Conservation (phyloP, 2,329 filamentous ascomycete species). For the Aspergillus thermomutatus region DNA sequence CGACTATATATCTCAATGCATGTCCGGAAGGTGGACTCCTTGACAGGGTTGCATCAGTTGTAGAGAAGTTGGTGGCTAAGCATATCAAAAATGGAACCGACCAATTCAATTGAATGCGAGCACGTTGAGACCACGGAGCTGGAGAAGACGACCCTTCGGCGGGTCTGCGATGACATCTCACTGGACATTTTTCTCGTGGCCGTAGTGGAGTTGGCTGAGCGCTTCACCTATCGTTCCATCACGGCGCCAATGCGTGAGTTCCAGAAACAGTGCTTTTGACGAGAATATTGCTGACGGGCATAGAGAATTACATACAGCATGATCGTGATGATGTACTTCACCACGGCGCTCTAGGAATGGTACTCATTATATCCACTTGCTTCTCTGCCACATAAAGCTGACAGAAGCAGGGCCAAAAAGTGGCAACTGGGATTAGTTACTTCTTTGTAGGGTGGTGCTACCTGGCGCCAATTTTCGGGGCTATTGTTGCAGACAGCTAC, state of each 20-base stretch:
- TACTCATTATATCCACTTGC: background rate
- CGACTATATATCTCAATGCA: background rate
- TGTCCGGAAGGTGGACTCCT: background rate
- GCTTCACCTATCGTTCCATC: slow-evolving; percentile 2
- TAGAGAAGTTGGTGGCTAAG: no score
- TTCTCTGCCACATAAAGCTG: background rate
- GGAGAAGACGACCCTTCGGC: background rate
- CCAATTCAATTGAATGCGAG: background rate
- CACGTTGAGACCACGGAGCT: background rate
- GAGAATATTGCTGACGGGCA: background rate
- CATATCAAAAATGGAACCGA: background rate
- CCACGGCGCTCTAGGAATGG: background rate
- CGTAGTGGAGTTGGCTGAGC: slow-evolving; percentile 1
- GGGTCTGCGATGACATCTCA: slow-evolving; percentile 3
- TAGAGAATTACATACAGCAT: slow-evolving; percentile 1
- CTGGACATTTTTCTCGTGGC: slow-evolving; percentile 4
- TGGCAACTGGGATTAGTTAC: background rate
- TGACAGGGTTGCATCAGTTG: background rate
- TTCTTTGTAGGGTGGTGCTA: slow-evolving; percentile 1
- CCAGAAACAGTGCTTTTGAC: background rate
- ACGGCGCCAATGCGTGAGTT: slow-evolving; percentile 3
- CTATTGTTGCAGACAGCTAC: slow-evolving; percentile 1
- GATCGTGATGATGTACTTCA: background rate
- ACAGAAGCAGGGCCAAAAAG: background rate
- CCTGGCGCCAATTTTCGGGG: background rate